A percentile compares a stretch with the other conserved stretches of the same genome.
These are phyloP conservation scores for Backusella tarrabulga DNA, from an alignment of 192 early-diverging fungal species.

Conservation along the genomic window DNA sequence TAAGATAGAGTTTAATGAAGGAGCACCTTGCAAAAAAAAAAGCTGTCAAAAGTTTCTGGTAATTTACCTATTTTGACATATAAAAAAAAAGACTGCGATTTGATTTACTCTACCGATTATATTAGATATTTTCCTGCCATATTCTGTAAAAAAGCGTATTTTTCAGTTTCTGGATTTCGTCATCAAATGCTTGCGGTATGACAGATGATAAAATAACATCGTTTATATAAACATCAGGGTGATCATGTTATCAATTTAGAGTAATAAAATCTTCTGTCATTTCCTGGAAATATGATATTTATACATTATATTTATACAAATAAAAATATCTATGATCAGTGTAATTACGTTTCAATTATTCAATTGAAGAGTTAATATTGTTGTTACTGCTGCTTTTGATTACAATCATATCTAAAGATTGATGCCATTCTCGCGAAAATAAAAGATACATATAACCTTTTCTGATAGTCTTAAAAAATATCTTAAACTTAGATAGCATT, in stretches of 20 bases:
- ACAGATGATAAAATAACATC: not conserved
- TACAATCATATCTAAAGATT: not conserved
- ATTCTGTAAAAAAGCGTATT: not conserved
- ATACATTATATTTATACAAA: not conserved
- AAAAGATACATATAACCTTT: not conserved
- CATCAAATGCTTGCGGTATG: not conserved
- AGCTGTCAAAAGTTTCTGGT: not conserved
- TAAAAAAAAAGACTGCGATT: not conserved
- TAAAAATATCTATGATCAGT: not conserved
- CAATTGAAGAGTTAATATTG: not conserved
- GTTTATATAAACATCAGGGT: not conserved
- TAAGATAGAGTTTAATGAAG: not conserved
- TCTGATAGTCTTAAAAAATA: not conserved
- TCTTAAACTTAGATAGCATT: not conserved
- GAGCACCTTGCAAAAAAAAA: not conserved
- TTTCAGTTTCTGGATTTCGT: not conserved
- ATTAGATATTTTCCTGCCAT: not conserved
- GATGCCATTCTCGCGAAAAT: not conserved
- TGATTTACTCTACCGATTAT: not conserved
- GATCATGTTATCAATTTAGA: not conserved
- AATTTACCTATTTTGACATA: not conserved
- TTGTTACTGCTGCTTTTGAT: not conserved
- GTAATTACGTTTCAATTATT: not conserved
- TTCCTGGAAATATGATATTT: not conserved
- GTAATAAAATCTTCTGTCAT: not conserved